Base-by-base conservation (phyloP, 1,139 yeast species). In the Geotrichum carabidarum region DNA sequence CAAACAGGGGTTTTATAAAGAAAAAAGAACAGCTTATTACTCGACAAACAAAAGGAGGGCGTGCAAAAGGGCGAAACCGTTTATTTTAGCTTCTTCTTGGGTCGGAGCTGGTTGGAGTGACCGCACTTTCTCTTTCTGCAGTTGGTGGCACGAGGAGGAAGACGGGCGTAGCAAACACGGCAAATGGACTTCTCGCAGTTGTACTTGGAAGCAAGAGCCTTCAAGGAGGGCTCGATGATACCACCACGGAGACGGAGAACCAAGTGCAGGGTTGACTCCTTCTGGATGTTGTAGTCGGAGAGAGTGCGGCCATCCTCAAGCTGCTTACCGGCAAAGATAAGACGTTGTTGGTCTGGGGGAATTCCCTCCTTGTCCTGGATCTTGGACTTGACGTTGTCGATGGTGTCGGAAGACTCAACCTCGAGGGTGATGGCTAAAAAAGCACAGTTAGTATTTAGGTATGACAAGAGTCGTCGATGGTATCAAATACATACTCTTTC, bases 81-180 rank as follows among this genome's bases (percentile, higher is more conserved):
- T 80, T 82, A 91, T 84, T 91, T 91, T 79, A 90, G 86, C 90
- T 93, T 93, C 95, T 93, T 93, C 96, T 91, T 91, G 81, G 97
- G 97, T 84, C 98, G 90, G 80, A 93, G 88, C 84, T 93, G 99
- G 84, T 93, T 93, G 78, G 96, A 83, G 95, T 93, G 99, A 74
- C 99, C 99, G 81, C 99, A 93, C 86, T 93, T 93, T 89, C 97
- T 90, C 98, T 93, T 93, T 84, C 99, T 90, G 86, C 99, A 93
- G 96, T 93, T 93, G 80, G 98, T 93, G 72, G 99, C 99, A 86
- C 98, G 93, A 79, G 98, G 96, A 75, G 99, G 99, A 76, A 93
- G 90, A 85, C 99, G 94, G 73, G 99, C 98, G 86, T 93, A 93
- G 84, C 99, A 93, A 79, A 90, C 88, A 81, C 99, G 95, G 84